Conservation (phyloP, 805 yeast species). For the Cyberlindnera lachancei region DNA sequence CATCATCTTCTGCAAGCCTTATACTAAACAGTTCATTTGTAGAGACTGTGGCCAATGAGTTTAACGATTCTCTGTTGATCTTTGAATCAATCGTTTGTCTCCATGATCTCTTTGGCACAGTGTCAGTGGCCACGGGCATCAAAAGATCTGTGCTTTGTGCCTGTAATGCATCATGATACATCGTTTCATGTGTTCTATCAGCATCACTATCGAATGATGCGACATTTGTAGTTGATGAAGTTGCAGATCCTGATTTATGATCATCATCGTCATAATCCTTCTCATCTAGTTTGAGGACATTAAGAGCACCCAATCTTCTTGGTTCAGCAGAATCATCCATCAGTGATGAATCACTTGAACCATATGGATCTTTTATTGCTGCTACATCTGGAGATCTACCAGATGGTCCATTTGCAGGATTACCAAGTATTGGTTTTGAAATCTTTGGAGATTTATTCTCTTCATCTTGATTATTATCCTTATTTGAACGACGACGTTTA, state of each 20-base stretch:
- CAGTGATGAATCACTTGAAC: slow-evolving; percentile 20
- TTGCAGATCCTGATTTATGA: no score
- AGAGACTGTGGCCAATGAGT: slow-evolving; percentile 75
- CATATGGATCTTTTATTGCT: no score
- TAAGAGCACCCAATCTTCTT: slow-evolving; percentile 39
- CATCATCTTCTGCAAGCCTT: slow-evolving; percentile 58
- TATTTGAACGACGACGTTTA: slow-evolving; percentile 36
- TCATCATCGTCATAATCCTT: slow-evolving; percentile 23
- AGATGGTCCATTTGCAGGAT: slow-evolving; percentile 28
- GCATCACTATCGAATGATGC: slow-evolving; percentile 23
- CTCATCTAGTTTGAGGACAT: slow-evolving; percentile 44
- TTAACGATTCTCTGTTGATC: slow-evolving; percentile 51
- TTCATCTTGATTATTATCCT: slow-evolving; percentile 24
- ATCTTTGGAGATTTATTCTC: slow-evolving; percentile 25
- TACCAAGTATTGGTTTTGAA: slow-evolving; percentile 32
- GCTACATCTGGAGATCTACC: slow-evolving; percentile 19
- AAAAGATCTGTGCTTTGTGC: slow-evolving; percentile 34
- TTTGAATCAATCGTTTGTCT: slow-evolving; percentile 31
- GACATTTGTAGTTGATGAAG: slow-evolving; percentile 49
- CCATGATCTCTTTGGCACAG: slow-evolving; percentile 49
- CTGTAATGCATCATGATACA: slow-evolving; percentile 33
- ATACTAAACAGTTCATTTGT: slow-evolving; percentile 79
- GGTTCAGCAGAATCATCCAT: slow-evolving; percentile 24
- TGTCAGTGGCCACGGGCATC: slow-evolving; percentile 18
- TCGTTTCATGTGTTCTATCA: slow-evolving; percentile 22